These are phyloP conservation scores for Leonotis leonurus DNA, from an alignment of 257 asterid species.

Conservation along the genomic window DNA sequence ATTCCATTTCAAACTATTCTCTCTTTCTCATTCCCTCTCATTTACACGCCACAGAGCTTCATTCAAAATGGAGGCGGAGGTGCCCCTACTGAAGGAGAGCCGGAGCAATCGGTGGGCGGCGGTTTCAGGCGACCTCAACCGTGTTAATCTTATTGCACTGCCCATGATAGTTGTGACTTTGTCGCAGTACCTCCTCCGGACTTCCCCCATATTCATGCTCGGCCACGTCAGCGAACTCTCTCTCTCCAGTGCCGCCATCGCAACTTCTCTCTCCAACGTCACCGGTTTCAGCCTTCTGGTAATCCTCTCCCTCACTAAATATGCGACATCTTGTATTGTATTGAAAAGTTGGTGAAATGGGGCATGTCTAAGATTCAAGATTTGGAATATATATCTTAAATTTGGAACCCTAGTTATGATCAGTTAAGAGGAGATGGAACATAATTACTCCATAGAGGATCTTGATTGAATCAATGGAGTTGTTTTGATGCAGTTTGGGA, in stretches of 20 bases:
- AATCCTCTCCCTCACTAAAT: neutral
- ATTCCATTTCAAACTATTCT: too few relatives aligned
- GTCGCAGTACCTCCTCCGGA: conserved; percentile 45
- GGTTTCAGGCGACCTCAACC: conserved; percentile 35
- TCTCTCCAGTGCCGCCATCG: conserved; percentile 55
- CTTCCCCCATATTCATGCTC: conserved; percentile 54
- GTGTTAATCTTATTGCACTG: conserved; percentile 45
- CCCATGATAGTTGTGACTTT: conserved; percentile 63
- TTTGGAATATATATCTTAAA: too few relatives aligned
- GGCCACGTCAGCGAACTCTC: conserved; percentile 56
- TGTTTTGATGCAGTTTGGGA: conserved; percentile 24
- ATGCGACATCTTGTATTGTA: too few relatives aligned
- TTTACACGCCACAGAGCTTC: neutral
- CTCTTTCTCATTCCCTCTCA: too few relatives aligned
- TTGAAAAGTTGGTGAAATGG: too few relatives aligned
- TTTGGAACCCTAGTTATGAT: too few relatives aligned
- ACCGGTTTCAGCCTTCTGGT: conserved; percentile 65
- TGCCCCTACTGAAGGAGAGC: conserved; percentile 21
- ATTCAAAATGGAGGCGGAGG: conserved; percentile 21
- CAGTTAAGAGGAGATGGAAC: too few relatives aligned
- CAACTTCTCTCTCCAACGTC: conserved; percentile 48
- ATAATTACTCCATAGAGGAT: too few relatives aligned
- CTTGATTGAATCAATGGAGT: too few relatives aligned
- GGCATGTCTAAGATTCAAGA: too few relatives aligned
- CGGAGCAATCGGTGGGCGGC: conserved; percentile 13